Percentiles rank a stretch among this genome's conserved stretches.
Evolutionary conservation across 768 basidiomycete genomes (phyloP).

Genomic region (Boletales sp.): DNA sequence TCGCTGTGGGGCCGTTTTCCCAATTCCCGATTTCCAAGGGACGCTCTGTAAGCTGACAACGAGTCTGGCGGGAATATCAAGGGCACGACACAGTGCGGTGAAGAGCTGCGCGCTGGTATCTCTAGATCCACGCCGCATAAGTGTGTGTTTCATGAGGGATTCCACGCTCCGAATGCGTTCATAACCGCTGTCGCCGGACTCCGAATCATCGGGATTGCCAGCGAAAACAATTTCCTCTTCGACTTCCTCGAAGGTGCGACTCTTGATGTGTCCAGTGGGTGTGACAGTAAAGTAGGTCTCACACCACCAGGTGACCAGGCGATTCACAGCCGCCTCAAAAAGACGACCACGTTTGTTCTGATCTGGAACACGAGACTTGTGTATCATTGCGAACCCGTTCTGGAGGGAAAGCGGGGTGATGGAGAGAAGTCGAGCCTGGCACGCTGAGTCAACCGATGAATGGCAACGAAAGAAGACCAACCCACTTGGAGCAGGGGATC

Average conservation of each 20-base stretch:
- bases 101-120: slow-evolving; percentile 91
- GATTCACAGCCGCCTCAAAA: slow-evolving; percentile 77
- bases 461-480: slow-evolving; percentile 2
- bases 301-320: slow-evolving; percentile 84
- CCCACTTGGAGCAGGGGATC: slow-evolving; percentile 79
- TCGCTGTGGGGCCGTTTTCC: slow-evolving; percentile 44
- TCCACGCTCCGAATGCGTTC: slow-evolving; percentile 75
- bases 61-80: slow-evolving; percentile 82
- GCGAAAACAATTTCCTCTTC: slow-evolving; percentile 35
- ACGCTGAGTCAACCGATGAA: slow-evolving; percentile 5
- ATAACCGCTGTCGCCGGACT: slow-evolving; percentile 43
- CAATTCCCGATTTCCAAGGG: slow-evolving; percentile 76
- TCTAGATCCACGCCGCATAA: slow-evolving; percentile 74
- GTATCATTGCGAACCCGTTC: slow-evolving; percentile 75
- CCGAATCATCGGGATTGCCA: slow-evolving; percentile 34
- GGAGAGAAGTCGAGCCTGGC: slow-evolving; percentile 84
- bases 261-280: slow-evolving; percentile 66
- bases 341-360: slow-evolving; percentile 76
- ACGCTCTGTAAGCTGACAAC: slow-evolving; percentile 90
- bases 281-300: slow-evolving; percentile 63
- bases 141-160: slow-evolving; percentile 90
- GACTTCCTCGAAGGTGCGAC: slow-evolving; percentile 73
- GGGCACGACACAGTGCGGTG: slow-evolving; percentile 80
- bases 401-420: slow-evolving; percentile 78
- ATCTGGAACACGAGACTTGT: slow-evolving; percentile 79